Conservation (phyloP, 1,284 basidiomycete species). For the Marasmius oreades region DNA sequence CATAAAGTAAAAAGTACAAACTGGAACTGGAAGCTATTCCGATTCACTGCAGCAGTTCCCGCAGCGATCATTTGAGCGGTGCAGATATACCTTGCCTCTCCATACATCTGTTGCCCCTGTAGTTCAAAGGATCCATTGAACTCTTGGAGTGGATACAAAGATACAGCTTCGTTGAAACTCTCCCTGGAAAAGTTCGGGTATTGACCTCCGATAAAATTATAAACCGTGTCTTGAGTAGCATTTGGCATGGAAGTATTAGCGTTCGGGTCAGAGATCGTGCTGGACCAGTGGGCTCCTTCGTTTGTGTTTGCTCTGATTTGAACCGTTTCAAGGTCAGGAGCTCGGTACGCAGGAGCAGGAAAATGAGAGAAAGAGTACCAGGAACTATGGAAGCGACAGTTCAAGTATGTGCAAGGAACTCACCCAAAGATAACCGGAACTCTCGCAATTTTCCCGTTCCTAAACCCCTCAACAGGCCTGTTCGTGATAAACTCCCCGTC, state of each 20-base stretch:
- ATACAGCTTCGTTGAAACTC: constrained; percentile 6
- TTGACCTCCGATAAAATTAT: constrained; percentile 15
- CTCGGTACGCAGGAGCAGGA: no score
- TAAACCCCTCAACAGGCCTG: constrained; percentile 16
- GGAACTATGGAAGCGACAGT: no score
- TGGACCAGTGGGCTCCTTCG: constrained; percentile 17
- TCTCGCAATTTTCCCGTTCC: constrained; percentile 9
- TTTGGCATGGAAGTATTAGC: constrained; percentile 14
- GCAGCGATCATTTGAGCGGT: constrained; percentile 12
- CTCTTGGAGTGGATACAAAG: constrained; percentile 10
- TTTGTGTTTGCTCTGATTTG: constrained; percentile 15
- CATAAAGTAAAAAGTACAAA: not conserved
- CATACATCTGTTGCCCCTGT: constrained; percentile 17
- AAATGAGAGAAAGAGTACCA: no score
- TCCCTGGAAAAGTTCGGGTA: constrained; percentile 5
- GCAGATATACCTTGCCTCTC: constrained; percentile 16
- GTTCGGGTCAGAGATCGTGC: constrained; percentile 5
- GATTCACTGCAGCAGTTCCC: not conserved
- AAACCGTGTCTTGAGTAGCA: constrained; percentile 11
- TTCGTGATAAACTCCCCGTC: constrained; percentile 12
- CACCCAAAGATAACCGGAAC: constrained; percentile 15
- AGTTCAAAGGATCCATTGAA: constrained; percentile 9
- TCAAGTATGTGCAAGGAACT: no score
- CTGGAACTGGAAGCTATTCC: constrained; percentile 7
- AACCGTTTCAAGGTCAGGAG: no score